These are phyloP conservation scores for Prunella vulgaris DNA, from an alignment of 257 asterid species.

Conservation along the genomic window DNA sequence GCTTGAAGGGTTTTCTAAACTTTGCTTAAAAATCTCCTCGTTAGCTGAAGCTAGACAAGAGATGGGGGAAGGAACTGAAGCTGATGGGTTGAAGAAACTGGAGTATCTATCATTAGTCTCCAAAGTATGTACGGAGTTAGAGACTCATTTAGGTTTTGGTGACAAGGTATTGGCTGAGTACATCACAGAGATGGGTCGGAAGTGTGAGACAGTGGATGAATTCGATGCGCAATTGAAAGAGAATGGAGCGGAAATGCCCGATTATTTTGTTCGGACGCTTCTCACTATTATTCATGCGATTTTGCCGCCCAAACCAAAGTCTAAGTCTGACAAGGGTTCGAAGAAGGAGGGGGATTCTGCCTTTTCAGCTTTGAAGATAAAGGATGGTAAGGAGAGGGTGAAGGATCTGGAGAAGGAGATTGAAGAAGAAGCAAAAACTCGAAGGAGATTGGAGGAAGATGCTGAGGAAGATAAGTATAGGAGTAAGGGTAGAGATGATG, in stretches of 20 bases:
- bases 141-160: conserved; percentile 61
- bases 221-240: conserved; percentile 62
- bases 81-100: conserved; percentile 54
- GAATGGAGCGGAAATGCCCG: conserved; percentile 79
- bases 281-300: conserved; percentile 84
- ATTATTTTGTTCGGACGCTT: conserved; percentile 75
- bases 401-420: conserved; percentile 85
- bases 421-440: conserved; percentile 49
- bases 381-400: conserved; percentile 65
- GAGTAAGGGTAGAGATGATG: conserved; percentile 30
- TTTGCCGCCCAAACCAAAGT: conserved; percentile 52
- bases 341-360: conserved; percentile 37
- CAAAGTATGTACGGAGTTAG: conserved; percentile 78
- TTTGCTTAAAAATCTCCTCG: neutral
- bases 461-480: conserved; percentile 34
- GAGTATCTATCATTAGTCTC: conserved; percentile 78
- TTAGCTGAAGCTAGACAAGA: neutral
- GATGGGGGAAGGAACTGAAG: conserved; percentile 41
- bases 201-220: conserved; percentile 47
- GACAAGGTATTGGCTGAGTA: conserved; percentile 81
- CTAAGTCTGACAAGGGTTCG: conserved; percentile 33
- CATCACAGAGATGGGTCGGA: conserved; percentile 67
- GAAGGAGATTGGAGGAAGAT: conserved; percentile 25
- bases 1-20: neutral
- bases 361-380: conserved; percentile 57